A percentile compares a stretch with the other conserved stretches of the same genome.
Evolutionary conservation across 371 early-diverging fungal genomes (phyloP).

Genomic region (Mucor indicus): DNA sequence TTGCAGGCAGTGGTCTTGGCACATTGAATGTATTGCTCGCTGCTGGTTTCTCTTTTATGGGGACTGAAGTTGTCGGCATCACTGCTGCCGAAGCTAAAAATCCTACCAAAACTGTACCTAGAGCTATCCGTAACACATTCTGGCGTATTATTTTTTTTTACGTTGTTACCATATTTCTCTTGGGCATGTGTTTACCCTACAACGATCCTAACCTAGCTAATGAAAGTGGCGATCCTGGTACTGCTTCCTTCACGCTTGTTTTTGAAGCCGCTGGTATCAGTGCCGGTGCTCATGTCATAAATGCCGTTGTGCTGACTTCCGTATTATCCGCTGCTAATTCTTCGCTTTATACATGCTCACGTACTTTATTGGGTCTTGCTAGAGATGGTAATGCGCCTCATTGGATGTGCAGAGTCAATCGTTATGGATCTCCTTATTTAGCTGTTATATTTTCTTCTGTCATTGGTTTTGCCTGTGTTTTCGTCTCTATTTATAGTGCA

Average conservation of each 20-base stretch:
- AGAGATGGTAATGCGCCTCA: constrained; percentile 65
- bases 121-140: constrained; percentile 69
- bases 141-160: constrained; percentile 76
- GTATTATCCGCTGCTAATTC: constrained; percentile 74
- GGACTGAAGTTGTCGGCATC: constrained; percentile 76
- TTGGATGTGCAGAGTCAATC: constrained; percentile 46
- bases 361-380: constrained; percentile 64
- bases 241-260: constrained; percentile 70
- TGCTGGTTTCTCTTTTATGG: constrained; percentile 85
- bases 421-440: constrained; percentile 55
- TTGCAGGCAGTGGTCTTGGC: constrained; percentile 69
- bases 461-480: constrained; percentile 55
- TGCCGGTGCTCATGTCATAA: constrained; percentile 66
- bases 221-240: constrained; percentile 40
- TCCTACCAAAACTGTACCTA: constrained; percentile 69
- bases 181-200: constrained; percentile 68
- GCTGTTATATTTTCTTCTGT: constrained; percentile 54
- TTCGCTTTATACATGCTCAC: constrained; percentile 65
- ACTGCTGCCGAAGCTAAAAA: constrained; percentile 74
- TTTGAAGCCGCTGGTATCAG: constrained; percentile 61
- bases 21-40: constrained; percentile 67
- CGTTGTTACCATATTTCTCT: constrained; percentile 59
- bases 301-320: constrained; percentile 63
- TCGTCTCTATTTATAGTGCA: constrained; percentile 51
- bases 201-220: constrained; percentile 47